Conservation (phyloP, 2,329 filamentous ascomycete species). For the Calycina marina region DNA sequence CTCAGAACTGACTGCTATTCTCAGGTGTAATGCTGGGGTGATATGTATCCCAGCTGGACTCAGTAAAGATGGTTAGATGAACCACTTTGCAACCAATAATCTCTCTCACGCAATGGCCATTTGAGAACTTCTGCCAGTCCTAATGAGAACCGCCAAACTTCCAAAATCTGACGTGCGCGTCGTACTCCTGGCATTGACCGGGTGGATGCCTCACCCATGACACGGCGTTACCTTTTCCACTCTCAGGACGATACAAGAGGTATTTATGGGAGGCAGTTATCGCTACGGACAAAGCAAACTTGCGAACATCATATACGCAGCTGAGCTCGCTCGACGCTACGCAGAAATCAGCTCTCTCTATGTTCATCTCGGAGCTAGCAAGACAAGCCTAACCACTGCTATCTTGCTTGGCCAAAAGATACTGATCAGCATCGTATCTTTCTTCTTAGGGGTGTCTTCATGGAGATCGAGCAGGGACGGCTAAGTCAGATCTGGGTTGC, state of each 20-base stretch:
- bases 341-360: constrained; percentile 23
- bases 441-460: constrained; percentile 1
- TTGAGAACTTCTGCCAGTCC: constrained; percentile 22
- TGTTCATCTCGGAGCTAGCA: constrained; percentile 19
- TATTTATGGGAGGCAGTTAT: constrained; percentile 2
- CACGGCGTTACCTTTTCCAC: constrained; percentile 6
- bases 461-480: constrained; percentile 20
- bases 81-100: constrained; percentile 34
- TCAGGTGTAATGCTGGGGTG: constrained; percentile 28
- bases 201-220: constrained; percentile 3
- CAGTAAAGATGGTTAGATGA: constrained; percentile 31
- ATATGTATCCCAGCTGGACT: constrained; percentile 25
- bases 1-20: background rate
- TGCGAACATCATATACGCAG: constrained; percentile 31
- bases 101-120: constrained; percentile 31
- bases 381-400: constrained; percentile 8
- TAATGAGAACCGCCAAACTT: constrained; percentile 16
- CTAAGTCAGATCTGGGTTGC: constrained; percentile 29
- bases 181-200: constrained; percentile 8
- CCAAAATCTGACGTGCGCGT: constrained; percentile 11
- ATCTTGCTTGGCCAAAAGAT: constrained; percentile 1
- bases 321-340: constrained; percentile 26
- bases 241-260: constrained; percentile 5
- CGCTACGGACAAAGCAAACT: constrained; percentile 28
- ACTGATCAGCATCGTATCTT: background rate